Evolutionary conservation across 805 yeast genomes (phyloP).

Genomic region (Ogataea pini): DNA sequence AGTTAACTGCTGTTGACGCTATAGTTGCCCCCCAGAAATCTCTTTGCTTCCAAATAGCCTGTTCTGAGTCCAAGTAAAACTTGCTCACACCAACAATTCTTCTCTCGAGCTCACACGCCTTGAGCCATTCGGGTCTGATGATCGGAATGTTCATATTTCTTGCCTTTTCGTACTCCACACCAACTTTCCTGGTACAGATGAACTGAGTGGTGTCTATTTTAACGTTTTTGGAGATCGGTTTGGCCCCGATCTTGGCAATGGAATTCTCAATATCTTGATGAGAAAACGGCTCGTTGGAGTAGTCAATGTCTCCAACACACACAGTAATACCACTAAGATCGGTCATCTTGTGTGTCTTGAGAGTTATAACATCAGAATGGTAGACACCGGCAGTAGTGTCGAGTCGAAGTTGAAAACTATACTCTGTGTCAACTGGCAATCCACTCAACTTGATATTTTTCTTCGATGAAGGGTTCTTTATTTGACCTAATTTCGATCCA

Average conservation of each 20-base stretch:
- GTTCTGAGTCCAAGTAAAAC: conserved; percentile 63
- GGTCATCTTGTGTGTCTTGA: conserved; percentile 93
- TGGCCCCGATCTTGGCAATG: conserved; percentile 76
- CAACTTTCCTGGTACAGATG: conserved; percentile 68
- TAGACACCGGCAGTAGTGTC: conserved; percentile 90
- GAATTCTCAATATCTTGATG: conserved; percentile 62
- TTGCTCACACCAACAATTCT: conserved; percentile 92
- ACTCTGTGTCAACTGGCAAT: conserved; percentile 80
- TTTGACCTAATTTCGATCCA: conserved; percentile 68
- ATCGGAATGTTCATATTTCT: conserved; percentile 85
- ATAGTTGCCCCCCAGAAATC: conserved; percentile 39
- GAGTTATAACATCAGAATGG: conserved; percentile 62
- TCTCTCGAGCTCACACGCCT: conserved; percentile 88
- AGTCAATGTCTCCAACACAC: conserved; percentile 79
- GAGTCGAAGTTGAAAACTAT: conserved; percentile 75
- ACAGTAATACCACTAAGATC: conserved; percentile 91
- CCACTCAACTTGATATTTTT: conserved; percentile 89
- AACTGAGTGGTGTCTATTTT: conserved; percentile 93
- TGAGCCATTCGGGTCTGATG: conserved; percentile 95
- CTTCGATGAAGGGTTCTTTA: conserved; percentile 79
- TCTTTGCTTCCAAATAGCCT: conserved; percentile 43
- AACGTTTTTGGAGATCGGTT: conserved; percentile 70
- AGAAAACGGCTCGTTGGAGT: conserved; percentile 46
- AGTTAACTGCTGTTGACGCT: conserved; percentile 7
- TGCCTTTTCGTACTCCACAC: conserved; percentile 73